These are phyloP conservation scores for Lentinula edodes DNA, from an alignment of 768 basidiomycete species.

Conservation along the genomic window DNA sequence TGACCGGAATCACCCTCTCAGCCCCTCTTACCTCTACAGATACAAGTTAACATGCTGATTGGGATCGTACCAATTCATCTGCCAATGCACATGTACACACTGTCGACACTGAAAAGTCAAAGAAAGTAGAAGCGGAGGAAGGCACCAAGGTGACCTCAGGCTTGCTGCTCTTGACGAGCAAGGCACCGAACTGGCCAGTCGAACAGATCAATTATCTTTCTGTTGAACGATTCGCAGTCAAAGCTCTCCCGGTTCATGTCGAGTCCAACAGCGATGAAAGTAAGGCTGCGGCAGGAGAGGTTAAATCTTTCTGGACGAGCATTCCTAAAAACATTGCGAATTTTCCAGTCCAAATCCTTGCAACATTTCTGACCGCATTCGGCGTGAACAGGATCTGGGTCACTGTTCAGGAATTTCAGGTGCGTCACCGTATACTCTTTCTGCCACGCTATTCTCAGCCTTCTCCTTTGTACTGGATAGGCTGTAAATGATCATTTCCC, in stretches of 20 bases:
- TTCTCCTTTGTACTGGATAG: slow-evolving; percentile 14
- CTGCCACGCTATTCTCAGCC: not conserved
- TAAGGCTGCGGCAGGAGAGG: not conserved
- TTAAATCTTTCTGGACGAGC: no score
- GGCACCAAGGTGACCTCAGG: slow-evolving; percentile 72
- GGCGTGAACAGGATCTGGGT: not conserved
- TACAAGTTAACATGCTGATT: slow-evolving; percentile 46
- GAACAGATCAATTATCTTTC: slow-evolving; percentile 89
- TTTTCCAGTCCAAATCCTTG: not conserved
- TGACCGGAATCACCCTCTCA: slow-evolving; percentile 5
- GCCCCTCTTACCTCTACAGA: slow-evolving; percentile 20
- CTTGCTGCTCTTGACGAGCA: slow-evolving; percentile 79
- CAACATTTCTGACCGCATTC: not conserved
- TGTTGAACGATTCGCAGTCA: slow-evolving; percentile 63
- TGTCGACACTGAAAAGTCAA: slow-evolving; percentile 35
- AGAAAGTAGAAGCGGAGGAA: slow-evolving; percentile 44
- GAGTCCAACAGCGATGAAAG: not conserved
- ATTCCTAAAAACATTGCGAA: no score
- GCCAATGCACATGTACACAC: slow-evolving; percentile 20
- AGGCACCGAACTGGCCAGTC: slow-evolving; percentile 55
- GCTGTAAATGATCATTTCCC: slow-evolving; percentile 29
- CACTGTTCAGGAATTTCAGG: not conserved
- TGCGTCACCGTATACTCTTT: not conserved
- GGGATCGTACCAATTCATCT: slow-evolving; percentile 52
- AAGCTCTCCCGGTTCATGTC: slow-evolving; percentile 20